phyloP scores from a whole-genome alignment of 371 early-diverging fungal species.

The Rhizopus sp. region DNA sequence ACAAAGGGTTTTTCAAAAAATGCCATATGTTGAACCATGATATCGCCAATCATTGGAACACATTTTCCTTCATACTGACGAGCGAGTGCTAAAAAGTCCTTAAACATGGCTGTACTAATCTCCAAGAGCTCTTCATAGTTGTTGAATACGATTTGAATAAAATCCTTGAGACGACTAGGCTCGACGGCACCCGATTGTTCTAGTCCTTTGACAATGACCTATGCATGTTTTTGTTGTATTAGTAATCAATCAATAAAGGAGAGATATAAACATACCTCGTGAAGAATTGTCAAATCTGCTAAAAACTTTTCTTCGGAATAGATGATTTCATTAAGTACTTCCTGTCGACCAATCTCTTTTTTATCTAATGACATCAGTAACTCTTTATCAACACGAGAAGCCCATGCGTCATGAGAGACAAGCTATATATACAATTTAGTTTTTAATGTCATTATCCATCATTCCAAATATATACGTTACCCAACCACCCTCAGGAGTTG shows the following conservation, averaged over 20 bases:
- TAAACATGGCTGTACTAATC: conserved; percentile 73
- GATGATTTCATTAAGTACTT: conserved; percentile 88
- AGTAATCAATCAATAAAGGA: neutral
- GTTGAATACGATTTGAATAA: conserved; percentile 80
- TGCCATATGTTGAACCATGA: conserved; percentile 73
- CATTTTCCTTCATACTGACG: conserved; percentile 67
- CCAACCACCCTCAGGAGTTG: conserved; percentile 24
- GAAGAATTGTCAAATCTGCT: conserved; percentile 56
- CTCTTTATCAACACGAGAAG: conserved; percentile 66
- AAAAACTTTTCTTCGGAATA: conserved; percentile 88
- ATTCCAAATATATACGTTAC: conserved; percentile 1
- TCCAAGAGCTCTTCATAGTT: conserved; percentile 77
- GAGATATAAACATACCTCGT: conserved; percentile 9
- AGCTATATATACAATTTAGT: conserved; percentile 9
- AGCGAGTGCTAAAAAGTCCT: conserved; percentile 62
- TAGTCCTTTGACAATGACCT: conserved; percentile 40
- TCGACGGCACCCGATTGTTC: conserved; percentile 48
- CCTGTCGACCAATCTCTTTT: conserved; percentile 84
- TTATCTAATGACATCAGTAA: conserved; percentile 67
- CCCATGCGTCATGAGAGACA: conserved; percentile 57
- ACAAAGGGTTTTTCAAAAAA: conserved; percentile 81
- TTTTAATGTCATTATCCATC: neutral
- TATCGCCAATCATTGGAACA: conserved; percentile 85
- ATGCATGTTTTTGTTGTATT: neutral
- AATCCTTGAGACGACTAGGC: conserved; percentile 52